Evolutionary conservation across 352 stramenopile species (phyloP), one percentile per base, ranked within the genome.

Genomic region (Halophytophthora batemanensis): DNA sequence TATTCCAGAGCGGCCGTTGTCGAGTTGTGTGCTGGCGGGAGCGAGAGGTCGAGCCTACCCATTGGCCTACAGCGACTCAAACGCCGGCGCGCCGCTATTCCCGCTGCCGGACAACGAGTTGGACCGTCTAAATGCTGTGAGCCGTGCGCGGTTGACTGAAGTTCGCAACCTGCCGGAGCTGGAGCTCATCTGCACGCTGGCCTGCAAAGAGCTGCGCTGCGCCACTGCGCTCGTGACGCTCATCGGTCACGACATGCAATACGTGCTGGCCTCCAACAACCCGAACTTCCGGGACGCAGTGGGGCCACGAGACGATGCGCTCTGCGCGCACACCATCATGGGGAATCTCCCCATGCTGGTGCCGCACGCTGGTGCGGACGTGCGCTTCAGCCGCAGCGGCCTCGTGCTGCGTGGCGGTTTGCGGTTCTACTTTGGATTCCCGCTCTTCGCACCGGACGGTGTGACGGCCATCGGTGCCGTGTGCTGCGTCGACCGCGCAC

Each of bases 361-460:
- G 19, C 65, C 68, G 8, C 70, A 86, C 39, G 61, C 69, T 0
- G 74, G 83, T 50, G 61, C 73, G 1, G 72, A 86, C 49, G 56
- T 76, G 21, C 77, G 74, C 37, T 88, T 88, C 50, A 44, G 50
- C 23, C 57, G 69, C 21, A 49, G 70, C 23, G 49, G 25, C n/a
- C 53, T 59, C 0, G 53, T 82, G 17, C 50, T 62, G 31, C 45
- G 60, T 35, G 53, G 71, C 14, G 57, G 61, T 18, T 41, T 70
- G 14, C 66, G 74, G 18, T 83, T 82, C 51, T 83, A 86, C 59
- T 69, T 53, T 41, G 75, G 75, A 25, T 83, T 80, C 59, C 75
- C 75, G 25, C 43, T 74, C 15, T 61, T 61, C 36, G 59, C 45
- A 11, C 34, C 33, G 12, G 45, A 59, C 17, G 50, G 49, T 6